phyloP scores from a whole-genome alignment of 768 basidiomycete genomes.

The Leccinum ochraceum region DNA sequence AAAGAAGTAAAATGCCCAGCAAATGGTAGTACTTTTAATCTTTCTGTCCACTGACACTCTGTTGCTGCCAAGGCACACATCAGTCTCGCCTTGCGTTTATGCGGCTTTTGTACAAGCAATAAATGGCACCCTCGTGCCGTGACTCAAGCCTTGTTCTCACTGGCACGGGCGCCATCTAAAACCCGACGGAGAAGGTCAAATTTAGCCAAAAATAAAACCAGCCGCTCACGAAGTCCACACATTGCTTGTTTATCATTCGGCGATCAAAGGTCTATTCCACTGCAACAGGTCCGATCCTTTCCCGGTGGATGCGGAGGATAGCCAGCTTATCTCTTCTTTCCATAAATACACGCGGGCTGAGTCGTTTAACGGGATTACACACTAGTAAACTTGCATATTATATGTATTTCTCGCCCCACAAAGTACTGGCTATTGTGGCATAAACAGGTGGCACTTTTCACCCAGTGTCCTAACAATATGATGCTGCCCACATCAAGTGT shows the following conservation, averaged over 20 bases:
- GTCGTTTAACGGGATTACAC: not conserved
- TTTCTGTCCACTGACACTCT: not conserved
- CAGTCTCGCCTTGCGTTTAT: not conserved
- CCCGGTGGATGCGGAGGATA: not conserved
- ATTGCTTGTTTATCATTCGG: not conserved
- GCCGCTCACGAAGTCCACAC: not conserved
- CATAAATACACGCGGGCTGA: not conserved
- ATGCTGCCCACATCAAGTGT: not conserved
- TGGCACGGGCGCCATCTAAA: not conserved
- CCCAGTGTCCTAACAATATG: not conserved
- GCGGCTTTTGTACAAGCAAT: not conserved
- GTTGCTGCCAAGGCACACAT: not conserved
- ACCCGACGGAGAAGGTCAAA: not conserved
- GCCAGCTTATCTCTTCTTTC: not conserved
- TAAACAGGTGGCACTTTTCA: too few species aligned
- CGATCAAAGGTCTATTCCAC: not conserved
- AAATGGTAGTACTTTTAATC: not conserved
- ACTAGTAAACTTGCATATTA: not conserved
- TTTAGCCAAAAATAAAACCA: not conserved
- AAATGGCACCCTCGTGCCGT: not conserved
- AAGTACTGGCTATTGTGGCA: not conserved
- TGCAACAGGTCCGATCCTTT: not conserved
- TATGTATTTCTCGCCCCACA: not conserved
- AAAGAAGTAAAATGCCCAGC: not conserved
- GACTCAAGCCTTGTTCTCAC: not conserved